These are phyloP conservation scores for Phytophthora podocarpi DNA, from an alignment of 352 stramenopile genomes.

Conservation along the genomic window DNA sequence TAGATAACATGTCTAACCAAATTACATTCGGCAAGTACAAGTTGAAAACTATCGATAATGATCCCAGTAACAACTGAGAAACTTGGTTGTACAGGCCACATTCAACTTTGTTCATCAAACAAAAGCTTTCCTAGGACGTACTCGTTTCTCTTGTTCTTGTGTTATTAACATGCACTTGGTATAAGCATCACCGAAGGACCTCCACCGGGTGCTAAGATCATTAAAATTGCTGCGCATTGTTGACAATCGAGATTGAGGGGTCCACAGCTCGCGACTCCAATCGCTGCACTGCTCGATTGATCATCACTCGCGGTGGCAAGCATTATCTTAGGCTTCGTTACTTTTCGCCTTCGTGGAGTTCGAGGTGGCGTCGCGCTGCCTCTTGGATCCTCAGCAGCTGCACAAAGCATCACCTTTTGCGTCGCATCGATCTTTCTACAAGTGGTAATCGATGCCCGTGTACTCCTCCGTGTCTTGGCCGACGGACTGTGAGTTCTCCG, in stretches of 20 bases:
- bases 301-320: not conserved
- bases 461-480: conserved; percentile 85
- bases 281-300: not conserved
- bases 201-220: conserved; percentile 5
- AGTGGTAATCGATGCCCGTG: conserved; percentile 86
- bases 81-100: no score
- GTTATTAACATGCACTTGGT: conserved; percentile 23
- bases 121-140: no score
- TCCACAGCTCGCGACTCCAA: not conserved
- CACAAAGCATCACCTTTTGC: conserved; percentile 9
- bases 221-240: conserved; percentile 22
- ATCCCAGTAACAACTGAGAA: no score
- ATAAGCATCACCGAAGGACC: conserved; percentile 23
- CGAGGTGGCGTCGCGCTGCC: not conserved
- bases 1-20: no score
- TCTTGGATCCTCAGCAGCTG: not conserved
- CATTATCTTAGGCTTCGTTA: not conserved
- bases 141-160: conserved; percentile 5
- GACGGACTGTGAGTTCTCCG: conserved; percentile 70
- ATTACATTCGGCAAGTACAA: no score
- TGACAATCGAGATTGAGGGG: conserved; percentile 2
- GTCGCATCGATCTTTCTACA: conserved; percentile 43
- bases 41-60: no score
- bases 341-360: not conserved
- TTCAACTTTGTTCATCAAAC: no score